Conservation (phyloP, 2,329 filamentous ascomycete genomes). For the Zopfia rhizophila region DNA sequence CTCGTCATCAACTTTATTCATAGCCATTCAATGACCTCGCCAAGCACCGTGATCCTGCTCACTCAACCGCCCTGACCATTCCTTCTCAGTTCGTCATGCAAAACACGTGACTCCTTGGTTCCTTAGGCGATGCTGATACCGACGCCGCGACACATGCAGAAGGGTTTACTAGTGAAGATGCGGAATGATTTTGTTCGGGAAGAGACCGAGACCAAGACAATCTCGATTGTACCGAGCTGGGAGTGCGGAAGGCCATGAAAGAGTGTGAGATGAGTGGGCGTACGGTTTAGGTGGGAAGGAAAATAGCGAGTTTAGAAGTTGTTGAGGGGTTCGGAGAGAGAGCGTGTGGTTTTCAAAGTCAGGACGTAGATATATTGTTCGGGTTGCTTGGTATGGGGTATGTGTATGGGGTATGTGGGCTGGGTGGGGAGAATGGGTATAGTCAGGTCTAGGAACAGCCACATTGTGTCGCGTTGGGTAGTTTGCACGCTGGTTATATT, state of each 20-base stretch:
- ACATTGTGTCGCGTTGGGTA: too few species aligned
- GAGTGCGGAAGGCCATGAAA: constrained; percentile 59
- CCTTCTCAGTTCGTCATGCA: constrained; percentile 48
- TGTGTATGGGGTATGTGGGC: too few species aligned
- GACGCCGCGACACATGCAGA: constrained; percentile 55
- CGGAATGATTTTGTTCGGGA: constrained; percentile 46
- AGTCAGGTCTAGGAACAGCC: too few species aligned
- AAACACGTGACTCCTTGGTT: constrained; percentile 40
- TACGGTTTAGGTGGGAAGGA: constrained; percentile 54
- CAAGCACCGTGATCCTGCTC: constrained; percentile 55
- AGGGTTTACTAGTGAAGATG: constrained; percentile 51
- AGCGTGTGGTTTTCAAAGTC: constrained; percentile 53
- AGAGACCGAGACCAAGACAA: constrained; percentile 42
- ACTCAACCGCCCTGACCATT: constrained; percentile 54
- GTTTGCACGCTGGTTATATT: too few species aligned
- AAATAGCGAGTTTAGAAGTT: constrained; percentile 54
- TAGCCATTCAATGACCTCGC: constrained; percentile 57
- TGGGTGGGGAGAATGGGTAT: too few species aligned
- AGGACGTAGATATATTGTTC: constrained; percentile 56
- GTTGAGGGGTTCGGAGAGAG: constrained; percentile 52
- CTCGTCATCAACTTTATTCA: constrained; percentile 60
- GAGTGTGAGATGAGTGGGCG: constrained; percentile 56
- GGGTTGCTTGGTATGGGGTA: constrained; percentile 41
- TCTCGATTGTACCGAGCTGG: constrained; percentile 48
- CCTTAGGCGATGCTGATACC: constrained; percentile 50